phyloP scores from a whole-genome alignment of 179 eudicot genomes.

The Monotropa hypopitys region DNA sequence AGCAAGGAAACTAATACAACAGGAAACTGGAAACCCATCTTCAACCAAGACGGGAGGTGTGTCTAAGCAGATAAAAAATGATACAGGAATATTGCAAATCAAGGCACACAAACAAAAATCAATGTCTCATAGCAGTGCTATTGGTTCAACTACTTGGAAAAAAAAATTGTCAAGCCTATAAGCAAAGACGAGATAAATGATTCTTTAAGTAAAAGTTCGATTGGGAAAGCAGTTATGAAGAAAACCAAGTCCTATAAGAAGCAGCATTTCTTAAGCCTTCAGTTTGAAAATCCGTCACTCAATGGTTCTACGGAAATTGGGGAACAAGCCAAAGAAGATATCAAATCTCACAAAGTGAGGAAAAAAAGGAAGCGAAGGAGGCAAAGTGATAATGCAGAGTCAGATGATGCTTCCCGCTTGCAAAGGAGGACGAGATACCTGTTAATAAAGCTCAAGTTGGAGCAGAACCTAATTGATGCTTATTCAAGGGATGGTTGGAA shows the following conservation, averaged over 20 bases:
- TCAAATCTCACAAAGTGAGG: constrained; percentile 23
- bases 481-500: constrained; percentile 92
- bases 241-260: constrained; percentile 23
- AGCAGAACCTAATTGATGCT: constrained; percentile 92
- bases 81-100: constrained; percentile 12
- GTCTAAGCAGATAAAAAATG: constrained; percentile 18
- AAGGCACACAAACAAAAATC: constrained; percentile 22
- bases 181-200: constrained; percentile 14
- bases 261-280: constrained; percentile 12
- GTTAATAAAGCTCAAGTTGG: constrained; percentile 66
- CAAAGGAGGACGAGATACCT: constrained; percentile 72
- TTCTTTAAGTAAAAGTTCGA: constrained; percentile 7
- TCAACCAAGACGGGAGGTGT: neutral
- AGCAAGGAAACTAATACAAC: neutral
- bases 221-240: constrained; percentile 7
- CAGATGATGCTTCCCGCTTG: constrained; percentile 56
- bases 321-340: constrained; percentile 15
- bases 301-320: constrained; percentile 15
- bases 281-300: constrained; percentile 10
- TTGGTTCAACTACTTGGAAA: constrained; percentile 13
- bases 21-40: constrained; percentile 2
- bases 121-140: constrained; percentile 11
- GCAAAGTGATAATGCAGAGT: constrained; percentile 30
- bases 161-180: constrained; percentile 8
- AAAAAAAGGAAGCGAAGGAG: constrained; percentile 34